Percentiles rank a stretch among this genome's conserved stretches.
Evolutionary conservation across 2,329 filamentous ascomycete genomes (phyloP).

Genomic region (Sphaerulina vaccinii): DNA sequence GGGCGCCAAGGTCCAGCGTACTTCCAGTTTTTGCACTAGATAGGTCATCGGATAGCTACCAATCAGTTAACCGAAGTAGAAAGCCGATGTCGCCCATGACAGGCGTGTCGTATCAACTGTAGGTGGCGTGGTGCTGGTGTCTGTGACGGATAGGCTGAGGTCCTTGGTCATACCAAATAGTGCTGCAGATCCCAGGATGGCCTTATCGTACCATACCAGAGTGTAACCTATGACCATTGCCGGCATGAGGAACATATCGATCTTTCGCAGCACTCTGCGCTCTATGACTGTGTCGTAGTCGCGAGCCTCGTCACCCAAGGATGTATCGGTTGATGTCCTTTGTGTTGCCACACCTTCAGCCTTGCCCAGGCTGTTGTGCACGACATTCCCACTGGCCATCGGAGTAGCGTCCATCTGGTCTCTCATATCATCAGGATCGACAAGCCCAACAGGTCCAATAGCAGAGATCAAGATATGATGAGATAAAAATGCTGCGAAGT

Average conservation of each 20-base stretch:
- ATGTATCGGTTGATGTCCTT: not conserved
- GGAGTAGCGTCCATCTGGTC: too few relatives aligned
- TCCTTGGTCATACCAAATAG: constrained; percentile 3
- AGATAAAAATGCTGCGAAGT: too few relatives aligned
- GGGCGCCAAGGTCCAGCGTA: constrained; percentile 41
- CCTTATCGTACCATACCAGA: constrained; percentile 1
- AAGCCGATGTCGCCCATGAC: constrained; percentile 37
- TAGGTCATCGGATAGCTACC: constrained; percentile 45
- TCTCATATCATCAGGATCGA: too few relatives aligned
- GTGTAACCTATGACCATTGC: constrained; percentile 4
- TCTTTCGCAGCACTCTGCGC: constrained; percentile 2
- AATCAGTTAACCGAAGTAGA: constrained; percentile 49
- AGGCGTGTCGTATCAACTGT: not conserved
- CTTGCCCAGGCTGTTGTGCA: not conserved
- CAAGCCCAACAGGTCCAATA: too few relatives aligned
- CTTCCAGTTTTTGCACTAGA: constrained; percentile 43
- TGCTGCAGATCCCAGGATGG: constrained; percentile 5
- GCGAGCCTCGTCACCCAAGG: not conserved
- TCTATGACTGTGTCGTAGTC: not conserved
- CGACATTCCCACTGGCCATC: too few relatives aligned
- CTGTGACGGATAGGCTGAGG: constrained; percentile 1
- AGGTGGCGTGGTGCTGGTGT: not conserved
- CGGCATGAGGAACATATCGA: constrained; percentile 2
- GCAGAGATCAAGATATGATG: too few relatives aligned
- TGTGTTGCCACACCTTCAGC: not conserved